Base-by-base conservation (phyloP, 495 filamentous ascomycete genomes). In the Aspergillus leporis region DNA sequence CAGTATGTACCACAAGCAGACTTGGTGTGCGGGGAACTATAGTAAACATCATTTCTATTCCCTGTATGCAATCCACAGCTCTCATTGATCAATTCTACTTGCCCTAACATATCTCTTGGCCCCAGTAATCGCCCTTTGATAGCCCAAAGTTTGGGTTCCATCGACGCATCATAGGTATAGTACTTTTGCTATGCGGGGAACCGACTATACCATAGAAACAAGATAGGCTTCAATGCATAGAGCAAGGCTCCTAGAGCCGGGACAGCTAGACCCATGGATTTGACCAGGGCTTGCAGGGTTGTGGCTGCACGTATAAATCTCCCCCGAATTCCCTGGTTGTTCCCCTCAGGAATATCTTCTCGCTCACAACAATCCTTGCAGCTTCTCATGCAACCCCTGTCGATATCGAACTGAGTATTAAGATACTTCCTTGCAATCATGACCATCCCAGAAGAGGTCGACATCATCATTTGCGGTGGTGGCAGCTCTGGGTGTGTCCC, bases 401-500 rank as follows among this genome's bases (percentile, higher is more conserved):
- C 13, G 3, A 36, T 14, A 36, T 10, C 10, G 34, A 36, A 14
- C 34, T 14, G 34, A 36, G 34, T 8, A 36, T 36, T 8, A 36
- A 53, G 4, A 32, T 19, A 21, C 6, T 9, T 19, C 6, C 6
- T 45, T 9, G 32, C 5, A 30, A 55, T 38, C 16, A 74, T 79
- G 77, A 67, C 75, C 51, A 66, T 76, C 58, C 65, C 75, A 19
- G 86, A 89, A 31, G 89, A 93, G 74, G 88, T 92, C 61, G 90
- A 93, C 66, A 90, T 93, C 59, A 92, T 93, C 63, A 87, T 93
- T 56, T 88, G 86, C 66, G 90, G 90, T 62, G 90, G 90, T 68
- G 81, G 83, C 19, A 87, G 86, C 59, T 81, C 84, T 57, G 88
- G 86, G 19, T 91, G 88, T 71, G 90, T 92, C 38, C 86, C 91